Conservation (phyloP, 2,329 filamentous ascomycete species). For the Ramularia endophylla region DNA sequence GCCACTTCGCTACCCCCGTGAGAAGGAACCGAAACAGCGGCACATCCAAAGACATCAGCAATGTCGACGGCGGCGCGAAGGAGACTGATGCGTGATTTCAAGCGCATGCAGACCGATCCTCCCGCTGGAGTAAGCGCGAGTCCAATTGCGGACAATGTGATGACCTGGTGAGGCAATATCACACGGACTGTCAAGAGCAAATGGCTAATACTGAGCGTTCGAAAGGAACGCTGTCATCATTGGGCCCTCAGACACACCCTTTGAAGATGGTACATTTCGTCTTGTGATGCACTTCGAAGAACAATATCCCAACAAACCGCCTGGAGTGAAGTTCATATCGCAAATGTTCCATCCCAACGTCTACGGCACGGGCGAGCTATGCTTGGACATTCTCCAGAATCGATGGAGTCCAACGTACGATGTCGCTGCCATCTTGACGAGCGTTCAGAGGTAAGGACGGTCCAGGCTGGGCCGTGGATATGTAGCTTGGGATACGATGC, state of each 20-base stretch:
- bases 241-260: slow-evolving; percentile 91
- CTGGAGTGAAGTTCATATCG: slow-evolving; percentile 96
- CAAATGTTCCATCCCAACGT: slow-evolving; percentile 99
- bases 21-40: neutral
- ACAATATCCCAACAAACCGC: slow-evolving; percentile 97
- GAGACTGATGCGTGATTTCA: slow-evolving; percentile 98
- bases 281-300: slow-evolving; percentile 99
- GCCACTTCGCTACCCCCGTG: neutral
- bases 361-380: slow-evolving; percentile 93
- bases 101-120: slow-evolving; percentile 99
- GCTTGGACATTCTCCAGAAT: slow-evolving; percentile 94
- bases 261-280: slow-evolving; percentile 95
- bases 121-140: slow-evolving; percentile 95
- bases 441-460: slow-evolving; percentile 75
- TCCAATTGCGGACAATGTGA: slow-evolving; percentile 92
- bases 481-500: neutral
- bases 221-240: slow-evolving; percentile 97
- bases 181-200: neutral
- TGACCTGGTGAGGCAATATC: slow-evolving; percentile 65
- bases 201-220: slow-evolving; percentile 8
- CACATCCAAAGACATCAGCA: neutral
- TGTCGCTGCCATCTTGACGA: slow-evolving; percentile 92
- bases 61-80: slow-evolving; percentile 95
- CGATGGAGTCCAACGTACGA: slow-evolving; percentile 99
- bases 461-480: neutral